phyloP scores from a whole-genome alignment of 257 asterid species.

The Leptodermis oblonga region DNA sequence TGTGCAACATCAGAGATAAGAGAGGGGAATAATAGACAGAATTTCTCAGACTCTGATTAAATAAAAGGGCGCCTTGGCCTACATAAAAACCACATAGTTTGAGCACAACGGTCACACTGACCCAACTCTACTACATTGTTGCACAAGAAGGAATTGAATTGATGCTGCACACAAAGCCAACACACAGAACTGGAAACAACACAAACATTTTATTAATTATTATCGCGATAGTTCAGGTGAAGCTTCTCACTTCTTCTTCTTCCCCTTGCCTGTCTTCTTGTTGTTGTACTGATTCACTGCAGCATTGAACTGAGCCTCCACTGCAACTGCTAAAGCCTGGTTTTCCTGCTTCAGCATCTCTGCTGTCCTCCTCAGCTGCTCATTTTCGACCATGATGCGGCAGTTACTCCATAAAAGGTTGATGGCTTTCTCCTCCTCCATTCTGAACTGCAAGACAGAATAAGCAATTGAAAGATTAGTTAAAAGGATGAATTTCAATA shows the following conservation, averaged over 20 bases:
- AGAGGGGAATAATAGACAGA: not conserved
- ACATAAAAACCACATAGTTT: not conserved
- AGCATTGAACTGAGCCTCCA: constrained; percentile 23
- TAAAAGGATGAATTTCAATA: not conserved
- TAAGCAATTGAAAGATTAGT: too few relatives aligned
- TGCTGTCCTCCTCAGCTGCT: constrained; percentile 46
- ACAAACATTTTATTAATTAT: too few relatives aligned
- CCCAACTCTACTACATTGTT: too few relatives aligned
- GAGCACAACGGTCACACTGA: not conserved
- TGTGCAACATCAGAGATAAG: constrained; percentile 66
- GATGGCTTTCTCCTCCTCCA: constrained; percentile 49
- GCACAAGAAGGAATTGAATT: too few relatives aligned
- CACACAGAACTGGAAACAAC: not conserved
- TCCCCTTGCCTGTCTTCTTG: constrained; percentile 14
- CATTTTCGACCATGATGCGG: constrained; percentile 44
- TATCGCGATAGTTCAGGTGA: too few relatives aligned
- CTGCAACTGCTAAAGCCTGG: constrained; percentile 37
- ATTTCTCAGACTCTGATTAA: too few relatives aligned
- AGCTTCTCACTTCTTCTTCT: constrained; percentile 23
- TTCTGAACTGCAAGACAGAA: constrained; percentile 9
- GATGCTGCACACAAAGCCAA: not conserved
- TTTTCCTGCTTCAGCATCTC: constrained; percentile 46
- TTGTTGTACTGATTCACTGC: constrained; percentile 17
- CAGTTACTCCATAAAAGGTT: constrained; percentile 51
- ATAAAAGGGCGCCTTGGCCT: not conserved